A percentile compares a stretch with the other conserved stretches of the same genome.
Evolutionary conservation across 2,329 filamentous ascomycete species (phyloP).

Genomic region (Alternaria metachromatica): DNA sequence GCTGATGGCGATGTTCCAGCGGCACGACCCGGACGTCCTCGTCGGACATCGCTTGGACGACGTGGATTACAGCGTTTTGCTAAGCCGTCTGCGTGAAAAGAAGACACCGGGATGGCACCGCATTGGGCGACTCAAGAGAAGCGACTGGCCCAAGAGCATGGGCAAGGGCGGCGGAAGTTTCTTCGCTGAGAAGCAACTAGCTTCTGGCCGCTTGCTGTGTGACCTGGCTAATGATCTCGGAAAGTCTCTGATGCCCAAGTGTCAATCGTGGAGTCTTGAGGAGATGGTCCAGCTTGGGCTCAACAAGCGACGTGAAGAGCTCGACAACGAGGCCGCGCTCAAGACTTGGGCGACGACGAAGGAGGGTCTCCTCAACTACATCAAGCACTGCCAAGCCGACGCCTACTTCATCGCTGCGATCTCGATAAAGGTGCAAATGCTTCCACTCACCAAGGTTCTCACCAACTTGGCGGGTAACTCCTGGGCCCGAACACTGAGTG

Average conservation of each 20-base stretch:
- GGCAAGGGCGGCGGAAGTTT: slow-evolving; percentile 87
- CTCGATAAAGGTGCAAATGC: slow-evolving; percentile 85
- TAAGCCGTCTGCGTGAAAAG: slow-evolving; percentile 85
- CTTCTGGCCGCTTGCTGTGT: slow-evolving; percentile 87
- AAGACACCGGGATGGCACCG: slow-evolving; percentile 95
- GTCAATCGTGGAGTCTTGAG: slow-evolving; percentile 96
- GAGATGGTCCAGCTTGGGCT: slow-evolving; percentile 97
- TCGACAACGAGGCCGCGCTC: slow-evolving; percentile 87
- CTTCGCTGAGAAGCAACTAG: slow-evolving; percentile 89
- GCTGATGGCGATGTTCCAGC: slow-evolving; percentile 86
- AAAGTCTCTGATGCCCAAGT: slow-evolving; percentile 96
- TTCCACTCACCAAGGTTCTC: slow-evolving; percentile 91
- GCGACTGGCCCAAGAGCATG: slow-evolving; percentile 85
- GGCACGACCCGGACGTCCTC: slow-evolving; percentile 90
- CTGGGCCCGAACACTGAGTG: slow-evolving; percentile 94
- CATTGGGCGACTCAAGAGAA: slow-evolving; percentile 83
- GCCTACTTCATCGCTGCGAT: slow-evolving; percentile 95
- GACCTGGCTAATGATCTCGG: slow-evolving; percentile 96
- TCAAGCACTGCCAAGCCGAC: slow-evolving; percentile 92
- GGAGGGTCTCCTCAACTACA: slow-evolving; percentile 88
- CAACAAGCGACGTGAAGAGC: slow-evolving; percentile 75
- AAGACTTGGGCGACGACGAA: slow-evolving; percentile 85
- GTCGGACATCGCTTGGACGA: slow-evolving; percentile 96
- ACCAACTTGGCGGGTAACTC: slow-evolving; percentile 98
- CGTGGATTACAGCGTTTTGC: slow-evolving; percentile 89